Evolutionary conservation across 1,139 yeast species (phyloP), one percentile per base, ranked within the genome.

Genomic region (Taphrina sp.): DNA sequence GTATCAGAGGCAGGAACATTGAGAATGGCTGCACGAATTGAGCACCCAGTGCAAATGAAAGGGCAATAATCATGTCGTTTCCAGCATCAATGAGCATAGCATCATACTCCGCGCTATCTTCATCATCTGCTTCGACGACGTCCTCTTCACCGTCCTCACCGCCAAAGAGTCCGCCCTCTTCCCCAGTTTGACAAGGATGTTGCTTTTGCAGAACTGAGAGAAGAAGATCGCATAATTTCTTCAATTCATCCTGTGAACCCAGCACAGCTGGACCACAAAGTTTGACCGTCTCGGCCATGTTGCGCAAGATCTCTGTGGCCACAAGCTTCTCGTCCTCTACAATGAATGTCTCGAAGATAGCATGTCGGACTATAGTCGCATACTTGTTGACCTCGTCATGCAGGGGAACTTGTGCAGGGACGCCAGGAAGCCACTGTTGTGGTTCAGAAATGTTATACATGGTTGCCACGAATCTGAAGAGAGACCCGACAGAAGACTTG

Each of bases 71-170:
- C 28, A 88, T 92, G 70, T 92, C 97, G 65, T 87, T 75, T 36
- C 95, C 86, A 61, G 88, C 78, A 67, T 90, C 97, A 64, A 83
- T 82, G 61, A 90, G 77, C 64, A 89, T 77, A 37, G 89, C 88
- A 63, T 90, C 97, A 61, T 88, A 79, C 74, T 92, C 98, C 37
- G 95, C 83, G 42, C 89, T 77, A 29, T 59, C 61, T 5, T 43
- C 58, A 33, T 59, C 61, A 19, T 52, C 58, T 7, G 34, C 53
- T 17, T 29, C 58, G 66, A 85, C 94, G 59, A 76, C 77, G 57
- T 76, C 81, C 60, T 76, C 81, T 35, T 68, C 73, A n/a, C 34
- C 56, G 23, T 49, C 60, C 20, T 60, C 80, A 59, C 70, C 74
- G 58, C 75, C 77, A 47, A 68, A 71, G 47, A 74, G 77, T 56